phyloP scores from a whole-genome alignment of 1,284 basidiomycete genomes.

The Marasmius fiardii region DNA sequence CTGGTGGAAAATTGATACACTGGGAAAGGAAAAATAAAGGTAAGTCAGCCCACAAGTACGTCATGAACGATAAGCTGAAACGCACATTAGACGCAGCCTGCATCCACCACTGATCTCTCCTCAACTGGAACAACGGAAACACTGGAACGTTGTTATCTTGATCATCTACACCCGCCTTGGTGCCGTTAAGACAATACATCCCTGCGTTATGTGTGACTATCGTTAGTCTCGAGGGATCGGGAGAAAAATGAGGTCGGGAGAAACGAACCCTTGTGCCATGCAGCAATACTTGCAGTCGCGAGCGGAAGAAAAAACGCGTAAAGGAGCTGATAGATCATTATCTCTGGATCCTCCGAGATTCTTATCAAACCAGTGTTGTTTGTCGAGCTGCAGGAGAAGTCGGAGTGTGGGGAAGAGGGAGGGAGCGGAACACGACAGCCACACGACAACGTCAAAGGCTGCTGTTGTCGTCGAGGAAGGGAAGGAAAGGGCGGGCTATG shows the following conservation, averaged over 20 bases:
- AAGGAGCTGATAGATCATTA: no score
- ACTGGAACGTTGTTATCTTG: constrained; percentile 24
- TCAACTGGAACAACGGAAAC: constrained; percentile 27
- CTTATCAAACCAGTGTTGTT: no score
- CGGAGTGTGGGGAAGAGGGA: no score
- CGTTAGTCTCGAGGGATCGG: not conserved
- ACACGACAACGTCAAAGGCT: no score
- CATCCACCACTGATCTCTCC: constrained; percentile 31
- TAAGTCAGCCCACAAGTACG: not conserved
- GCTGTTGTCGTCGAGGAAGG: no score
- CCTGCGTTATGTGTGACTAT: not conserved
- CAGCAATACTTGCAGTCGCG: constrained; percentile 3
- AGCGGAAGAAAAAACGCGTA: not conserved
- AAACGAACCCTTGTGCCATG: constrained; percentile 9
- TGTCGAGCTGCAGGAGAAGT: no score
- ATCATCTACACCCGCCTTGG: constrained; percentile 18
- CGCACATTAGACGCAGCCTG: constrained; percentile 27
- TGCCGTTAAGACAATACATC: constrained; percentile 14
- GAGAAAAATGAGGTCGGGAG: no score
- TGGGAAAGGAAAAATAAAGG: constrained; percentile 12
- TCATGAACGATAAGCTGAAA: not conserved
- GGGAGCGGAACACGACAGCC: no score
- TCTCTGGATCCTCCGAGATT: no score
- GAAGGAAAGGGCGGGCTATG: no score
- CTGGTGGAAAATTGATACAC: constrained; percentile 34